Base-by-base conservation (phyloP, 441 rosid species). In the Jatropha multifida region DNA sequence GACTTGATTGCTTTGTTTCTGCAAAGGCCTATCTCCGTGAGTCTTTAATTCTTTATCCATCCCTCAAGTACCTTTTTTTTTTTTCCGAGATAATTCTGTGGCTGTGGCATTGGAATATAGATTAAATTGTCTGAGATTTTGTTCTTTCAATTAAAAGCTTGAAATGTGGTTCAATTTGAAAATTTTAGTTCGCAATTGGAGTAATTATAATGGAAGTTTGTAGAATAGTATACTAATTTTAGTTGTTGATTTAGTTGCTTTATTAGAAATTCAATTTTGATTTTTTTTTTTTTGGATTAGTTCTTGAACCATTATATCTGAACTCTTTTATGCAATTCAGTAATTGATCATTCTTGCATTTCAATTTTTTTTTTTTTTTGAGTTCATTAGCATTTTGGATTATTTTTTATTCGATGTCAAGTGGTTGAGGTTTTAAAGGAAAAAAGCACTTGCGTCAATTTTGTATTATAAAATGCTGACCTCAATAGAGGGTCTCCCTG, bases 21-120 rank as follows among this genome's bases (percentile, higher is more conserved):
- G 83, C 84, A 69, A 76, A 80, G 90, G 66, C 94, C 88, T 73
- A 66, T 82, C 63, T 80, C 92, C 79, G 94, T 88, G 73, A 84
- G 90, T 74, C 49, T 18, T 65, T 40, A 12, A 12, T 18, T 56
- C 27, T 11, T 6, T 5, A 15, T 56, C 18, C 18, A n/a, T 38
- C 5, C 13, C 32, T 32, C 32, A 32, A 32, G 32, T 55, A 4
- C 2, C 3, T 11, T 12, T 20, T 56, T 26, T 60, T 40, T 41
- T 6, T 49, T 52, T 40, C 3, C 0, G 23, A 2, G 18, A 44
- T 52, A 9, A 10, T 10, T 63, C 8, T 12, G 8, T n/a, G n/a
- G 5, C 12, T 12, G 10, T 18, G 40, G 51, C 23, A 62, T 61
- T 69, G 42, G 42, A 38, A 7, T 72, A 37, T 70, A 32, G 41